Conservation (phyloP, 192 early-diverging fungal species). For the Oehlia diaphana region DNA sequence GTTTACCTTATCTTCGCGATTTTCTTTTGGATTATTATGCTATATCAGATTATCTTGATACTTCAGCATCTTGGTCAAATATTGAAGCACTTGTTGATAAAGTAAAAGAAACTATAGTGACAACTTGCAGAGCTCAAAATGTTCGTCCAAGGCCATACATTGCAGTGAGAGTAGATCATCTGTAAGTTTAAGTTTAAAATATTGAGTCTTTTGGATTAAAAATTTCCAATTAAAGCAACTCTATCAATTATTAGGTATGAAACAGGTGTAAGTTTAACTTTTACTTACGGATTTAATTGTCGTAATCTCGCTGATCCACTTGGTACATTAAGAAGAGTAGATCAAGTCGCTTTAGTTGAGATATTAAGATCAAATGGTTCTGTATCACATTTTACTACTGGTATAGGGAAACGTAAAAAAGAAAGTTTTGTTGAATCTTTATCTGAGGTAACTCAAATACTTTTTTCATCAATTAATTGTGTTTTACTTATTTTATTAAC, state of each 20-base stretch:
- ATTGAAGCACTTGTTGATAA: not conserved
- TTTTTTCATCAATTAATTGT: not conserved
- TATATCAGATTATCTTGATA: conserved; percentile 4
- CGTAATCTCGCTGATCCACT: conserved; percentile 17
- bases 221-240: not conserved
- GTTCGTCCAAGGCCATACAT: not conserved
- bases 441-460: not conserved
- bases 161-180: not conserved
- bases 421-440: conserved; percentile 11
- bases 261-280: conserved; percentile 20
- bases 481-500: not conserved
- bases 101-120: conserved; percentile 11
- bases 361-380: conserved; percentile 15
- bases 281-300: conserved; percentile 22
- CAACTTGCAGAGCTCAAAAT: conserved; percentile 8
- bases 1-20: conserved; percentile 17
- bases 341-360: conserved; percentile 8
- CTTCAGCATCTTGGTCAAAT: conserved; percentile 9
- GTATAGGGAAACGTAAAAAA: conserved; percentile 24
- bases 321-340: conserved; percentile 12
- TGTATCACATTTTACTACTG: not conserved
- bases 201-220: not conserved
- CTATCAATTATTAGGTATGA: not conserved
- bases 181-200: not conserved
- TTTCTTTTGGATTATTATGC: conserved; percentile 26